Evolutionary conservation across 768 basidiomycete genomes (phyloP).

Genomic region (Amanita fuliginea): DNA sequence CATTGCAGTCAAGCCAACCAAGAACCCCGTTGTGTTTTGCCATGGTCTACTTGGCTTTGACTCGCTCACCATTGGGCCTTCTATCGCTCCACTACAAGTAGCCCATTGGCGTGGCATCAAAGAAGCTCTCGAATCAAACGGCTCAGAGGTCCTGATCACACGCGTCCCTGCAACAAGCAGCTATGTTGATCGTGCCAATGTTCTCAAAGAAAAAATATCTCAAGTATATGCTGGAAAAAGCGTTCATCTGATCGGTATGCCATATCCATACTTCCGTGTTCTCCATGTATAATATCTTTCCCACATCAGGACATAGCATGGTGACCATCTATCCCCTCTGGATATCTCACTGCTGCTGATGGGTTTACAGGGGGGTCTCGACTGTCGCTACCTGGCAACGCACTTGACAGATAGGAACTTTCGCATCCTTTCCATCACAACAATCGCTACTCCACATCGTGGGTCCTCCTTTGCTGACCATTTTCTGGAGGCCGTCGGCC

Average conservation of each 20-base stretch:
- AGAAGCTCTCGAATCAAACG: constrained; percentile 83
- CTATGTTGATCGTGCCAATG: constrained; percentile 79
- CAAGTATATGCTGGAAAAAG: constrained; percentile 70
- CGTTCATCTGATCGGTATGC: constrained; percentile 77
- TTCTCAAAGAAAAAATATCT: constrained; percentile 75
- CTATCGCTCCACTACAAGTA: constrained; percentile 75
- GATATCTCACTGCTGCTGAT: background rate
- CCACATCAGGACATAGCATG: constrained; percentile 58
- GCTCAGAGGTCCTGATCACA: constrained; percentile 84
- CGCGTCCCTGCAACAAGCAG: constrained; percentile 90
- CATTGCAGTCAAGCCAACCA: constrained; percentile 58
- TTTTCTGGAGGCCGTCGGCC: constrained; percentile 68
- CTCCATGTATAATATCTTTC: constrained; percentile 3
- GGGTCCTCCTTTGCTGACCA: constrained; percentile 93
- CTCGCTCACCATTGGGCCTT: constrained; percentile 65
- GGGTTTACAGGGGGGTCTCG: constrained; percentile 63
- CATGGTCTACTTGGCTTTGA: constrained; percentile 92
- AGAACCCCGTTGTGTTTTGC: constrained; percentile 87
- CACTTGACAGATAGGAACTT: constrained; percentile 67
- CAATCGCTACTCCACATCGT: constrained; percentile 90
- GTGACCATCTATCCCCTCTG: constrained; percentile 24
- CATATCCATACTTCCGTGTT: background rate
- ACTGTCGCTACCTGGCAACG: constrained; percentile 84
- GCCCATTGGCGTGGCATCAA: constrained; percentile 96
- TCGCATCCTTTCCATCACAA: constrained; percentile 78